A percentile compares a stretch with the other conserved stretches of the same genome.
Conservation (phyloP, 2,329 filamentous ascomycete species). For the Xylaria sp. region DNA sequence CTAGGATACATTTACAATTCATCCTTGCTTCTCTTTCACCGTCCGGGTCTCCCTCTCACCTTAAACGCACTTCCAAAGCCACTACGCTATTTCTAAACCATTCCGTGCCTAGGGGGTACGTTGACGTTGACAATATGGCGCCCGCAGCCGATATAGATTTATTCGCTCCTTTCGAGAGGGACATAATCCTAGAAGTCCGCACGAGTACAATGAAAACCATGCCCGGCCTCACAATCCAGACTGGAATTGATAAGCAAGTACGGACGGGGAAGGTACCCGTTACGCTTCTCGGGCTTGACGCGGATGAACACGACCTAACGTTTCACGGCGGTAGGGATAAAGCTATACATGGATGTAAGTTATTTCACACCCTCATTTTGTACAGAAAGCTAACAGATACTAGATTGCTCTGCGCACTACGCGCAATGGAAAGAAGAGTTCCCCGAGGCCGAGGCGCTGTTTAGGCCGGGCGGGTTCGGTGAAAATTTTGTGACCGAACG, state of each 20-base stretch:
- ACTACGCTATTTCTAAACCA: not conserved
- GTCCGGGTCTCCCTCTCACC: not conserved
- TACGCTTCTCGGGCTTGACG: slow-evolving; percentile 56
- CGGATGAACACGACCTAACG: slow-evolving; percentile 66
- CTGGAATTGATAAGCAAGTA: slow-evolving; percentile 62
- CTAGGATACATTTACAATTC: not conserved
- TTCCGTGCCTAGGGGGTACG: not conserved
- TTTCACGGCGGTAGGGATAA: slow-evolving; percentile 69
- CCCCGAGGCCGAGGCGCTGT: slow-evolving; percentile 56
- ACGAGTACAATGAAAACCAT: slow-evolving; percentile 62
- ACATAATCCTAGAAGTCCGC: slow-evolving; percentile 62
- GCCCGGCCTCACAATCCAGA: slow-evolving; percentile 55
- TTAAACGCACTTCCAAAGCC: not conserved
- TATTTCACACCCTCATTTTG: not conserved
- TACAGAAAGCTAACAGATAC: slow-evolving; percentile 14
- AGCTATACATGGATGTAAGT: slow-evolving; percentile 63
- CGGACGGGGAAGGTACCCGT: slow-evolving; percentile 53
- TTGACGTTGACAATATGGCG: slow-evolving; percentile 29
- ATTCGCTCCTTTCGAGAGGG: slow-evolving; percentile 49
- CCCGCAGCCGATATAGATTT: slow-evolving; percentile 35
- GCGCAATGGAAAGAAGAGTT: slow-evolving; percentile 57
- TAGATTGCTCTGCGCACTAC: slow-evolving; percentile 67
- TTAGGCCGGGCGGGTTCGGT: slow-evolving; percentile 65
- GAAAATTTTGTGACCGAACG: slow-evolving; percentile 65
- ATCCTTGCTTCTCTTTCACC: not conserved